Base-by-base conservation (phyloP, 177 flowering plant genomes). In the Vitis hybrid region DNA sequence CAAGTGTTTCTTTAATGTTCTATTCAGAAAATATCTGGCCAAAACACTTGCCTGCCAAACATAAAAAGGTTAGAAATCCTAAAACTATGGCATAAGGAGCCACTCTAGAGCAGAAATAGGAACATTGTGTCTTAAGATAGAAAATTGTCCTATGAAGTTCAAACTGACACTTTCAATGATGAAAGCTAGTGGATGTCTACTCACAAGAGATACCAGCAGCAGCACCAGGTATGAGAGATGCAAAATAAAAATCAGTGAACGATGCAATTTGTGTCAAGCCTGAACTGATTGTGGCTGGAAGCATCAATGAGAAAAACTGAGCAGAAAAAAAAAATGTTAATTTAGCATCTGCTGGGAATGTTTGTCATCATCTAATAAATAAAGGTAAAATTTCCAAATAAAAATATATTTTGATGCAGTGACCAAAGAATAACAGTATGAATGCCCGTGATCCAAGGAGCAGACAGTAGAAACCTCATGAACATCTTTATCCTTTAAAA, bases 131-230 rank as follows among this genome's bases (percentile, higher is more conserved):
- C 16, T 14, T 1, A 1, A 57, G 29, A 18, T 18, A 18, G 18
- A 56, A 56, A 57, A 18, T 57, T 18, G 18, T 19, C 20, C 60
- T 18, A 19, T 57, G 60, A 18, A 18, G 60, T 57, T 57, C 60
- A 57, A 7, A 18, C 3, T 57, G 29, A 20, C 29, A 19, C 12
- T 57, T 14, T 15, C 5, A 57, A 20, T 8, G 29, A 57, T 7
- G 10, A 16, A 57, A 20, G 60, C 26, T 19, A 57, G 22, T 15
- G 56, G 16, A 53, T 10, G 29, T 3, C 67, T 45, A 73, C 82
- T 73, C 71, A 79, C 82, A 79, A 51, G 82, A 79, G 68, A 79
- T 76, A 67, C 70, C 72, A 51, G 79, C 82, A 55, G 79, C 75
- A 53, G 77, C 82, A 72, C 72, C 70, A 3, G 81, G 78, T 64